Evolutionary conservation across 208 protist genomes (phyloP).

Genomic region (Trichomonas vaginalis): DNA sequence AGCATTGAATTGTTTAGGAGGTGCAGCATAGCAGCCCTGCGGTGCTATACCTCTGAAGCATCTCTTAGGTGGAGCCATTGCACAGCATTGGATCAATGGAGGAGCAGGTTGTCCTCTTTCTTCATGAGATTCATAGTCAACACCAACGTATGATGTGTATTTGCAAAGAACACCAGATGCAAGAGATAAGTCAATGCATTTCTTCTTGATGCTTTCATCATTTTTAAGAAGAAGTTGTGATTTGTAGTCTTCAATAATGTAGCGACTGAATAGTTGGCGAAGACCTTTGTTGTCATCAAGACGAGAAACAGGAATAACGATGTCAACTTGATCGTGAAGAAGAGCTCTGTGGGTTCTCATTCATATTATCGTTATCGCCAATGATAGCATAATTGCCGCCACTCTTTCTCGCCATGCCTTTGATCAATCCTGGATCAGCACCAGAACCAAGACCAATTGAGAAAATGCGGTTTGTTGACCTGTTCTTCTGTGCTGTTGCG

Average conservation of each 20-base stretch:
- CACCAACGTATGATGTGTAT: neutral
- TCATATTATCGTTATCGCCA: neutral
- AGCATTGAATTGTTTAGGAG: too few species aligned
- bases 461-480: neutral
- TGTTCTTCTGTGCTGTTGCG: neutral
- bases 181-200: neutral
- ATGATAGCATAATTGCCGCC: neutral
- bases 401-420: neutral
- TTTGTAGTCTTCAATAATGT: too few species aligned
- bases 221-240: neutral
- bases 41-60: too few species aligned
- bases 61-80: too few species aligned
- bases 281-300: neutral
- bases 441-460: neutral
- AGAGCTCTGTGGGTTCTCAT: neutral
- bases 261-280: neutral
- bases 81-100: too few species aligned
- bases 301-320: neutral
- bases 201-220: neutral
- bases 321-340: neutral
- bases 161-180: neutral
- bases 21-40: too few species aligned
- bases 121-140: too few species aligned
- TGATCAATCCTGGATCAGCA: neutral
- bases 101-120: too few species aligned